Base-by-base conservation (phyloP, 2,329 filamentous ascomycete species). In the Fusarium caatingaense region DNA sequence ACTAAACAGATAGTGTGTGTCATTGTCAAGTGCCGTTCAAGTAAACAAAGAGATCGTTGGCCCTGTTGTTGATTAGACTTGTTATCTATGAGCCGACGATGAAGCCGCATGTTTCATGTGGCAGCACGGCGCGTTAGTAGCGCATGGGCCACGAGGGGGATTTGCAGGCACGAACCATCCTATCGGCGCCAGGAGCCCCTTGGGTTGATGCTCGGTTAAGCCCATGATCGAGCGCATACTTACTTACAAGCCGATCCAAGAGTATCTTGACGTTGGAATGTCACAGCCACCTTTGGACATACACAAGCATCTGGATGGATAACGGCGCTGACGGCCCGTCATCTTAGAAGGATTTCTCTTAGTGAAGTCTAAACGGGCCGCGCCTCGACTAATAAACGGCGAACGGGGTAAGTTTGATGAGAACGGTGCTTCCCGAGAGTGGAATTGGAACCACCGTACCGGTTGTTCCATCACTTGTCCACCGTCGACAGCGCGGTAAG, bases 21-120 rank as follows among this genome's bases (percentile, higher is more conserved):
- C 34, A n/a, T 37, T 6, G 18, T n/a, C 25, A 47, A 28, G 18
- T 47, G 45, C 45, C 45, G 34, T 27, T 46, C 18, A 27, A 41
- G 18, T 27, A 44, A 30, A 34, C 57, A 45, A 37, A 48, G 34
- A n/a, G 27, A 10, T 42, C 58, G 21, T 47, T 66, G 32, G 18
- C 18, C 30, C 41, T 25, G 54, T 47, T 51, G 32, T 41, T 49
- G 40, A 40, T 41, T 32, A 47, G 63, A 56, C 37, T 60, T 46
- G 56, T 58, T 20, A 45, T 51, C 48, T 18, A 41, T 55, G 48
- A 58, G 60, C 63, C 60, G 42, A 58, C 55, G 57, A 51, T 61
- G 49, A 71, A 66, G 69, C 62, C 49, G 37, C 45, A 51, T 47
- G 72, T 74, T 74, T 74, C 72, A 74, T 74, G 72, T 72, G 67